phyloP scores from a whole-genome alignment of 2,329 filamentous ascomycete genomes.

The Penicillium sp. region DNA sequence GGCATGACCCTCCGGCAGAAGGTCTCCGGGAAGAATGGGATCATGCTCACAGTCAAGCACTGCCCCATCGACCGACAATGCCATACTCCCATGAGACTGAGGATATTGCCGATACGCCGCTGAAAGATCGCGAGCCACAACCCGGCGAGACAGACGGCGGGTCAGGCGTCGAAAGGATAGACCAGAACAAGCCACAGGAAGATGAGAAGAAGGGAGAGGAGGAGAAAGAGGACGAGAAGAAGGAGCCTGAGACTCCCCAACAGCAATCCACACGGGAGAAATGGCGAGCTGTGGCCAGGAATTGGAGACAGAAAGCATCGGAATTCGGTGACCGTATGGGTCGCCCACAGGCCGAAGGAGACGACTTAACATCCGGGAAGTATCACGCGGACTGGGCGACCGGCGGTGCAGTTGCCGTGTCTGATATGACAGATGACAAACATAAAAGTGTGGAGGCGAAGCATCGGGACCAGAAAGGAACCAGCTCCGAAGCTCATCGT shows the following conservation, averaged over 20 bases:
- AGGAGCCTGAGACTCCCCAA: not conserved
- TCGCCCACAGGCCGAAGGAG: constrained; percentile 24
- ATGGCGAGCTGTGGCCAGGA: constrained; percentile 1
- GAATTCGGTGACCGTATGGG: constrained; percentile 24
- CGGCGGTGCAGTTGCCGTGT: constrained; percentile 25
- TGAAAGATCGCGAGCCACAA: constrained; percentile 1
- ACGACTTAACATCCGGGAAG: constrained; percentile 27
- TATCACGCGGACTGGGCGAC: constrained; percentile 31
- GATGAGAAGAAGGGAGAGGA: constrained; percentile 1
- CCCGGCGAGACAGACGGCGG: not conserved
- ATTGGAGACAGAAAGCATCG: constrained; percentile 16
- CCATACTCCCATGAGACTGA: constrained; percentile 27
- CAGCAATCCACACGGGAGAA: not conserved
- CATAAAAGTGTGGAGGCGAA: constrained; percentile 33
- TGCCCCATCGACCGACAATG: constrained; percentile 17
- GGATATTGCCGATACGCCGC: constrained; percentile 30
- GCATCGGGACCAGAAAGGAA: constrained; percentile 23
- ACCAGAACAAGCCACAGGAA: constrained; percentile 1
- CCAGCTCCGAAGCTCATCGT: constrained; percentile 34
- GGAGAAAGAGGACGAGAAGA: not conserved
- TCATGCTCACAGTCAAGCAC: constrained; percentile 6
- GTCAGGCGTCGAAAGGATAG: not conserved
- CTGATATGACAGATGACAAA: constrained; percentile 33
- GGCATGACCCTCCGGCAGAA: constrained; percentile 7
- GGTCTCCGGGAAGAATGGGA: constrained; percentile 15